Base-by-base conservation (phyloP, 1,284 basidiomycete species). In the Cutaneotrichosporon sp. region DNA sequence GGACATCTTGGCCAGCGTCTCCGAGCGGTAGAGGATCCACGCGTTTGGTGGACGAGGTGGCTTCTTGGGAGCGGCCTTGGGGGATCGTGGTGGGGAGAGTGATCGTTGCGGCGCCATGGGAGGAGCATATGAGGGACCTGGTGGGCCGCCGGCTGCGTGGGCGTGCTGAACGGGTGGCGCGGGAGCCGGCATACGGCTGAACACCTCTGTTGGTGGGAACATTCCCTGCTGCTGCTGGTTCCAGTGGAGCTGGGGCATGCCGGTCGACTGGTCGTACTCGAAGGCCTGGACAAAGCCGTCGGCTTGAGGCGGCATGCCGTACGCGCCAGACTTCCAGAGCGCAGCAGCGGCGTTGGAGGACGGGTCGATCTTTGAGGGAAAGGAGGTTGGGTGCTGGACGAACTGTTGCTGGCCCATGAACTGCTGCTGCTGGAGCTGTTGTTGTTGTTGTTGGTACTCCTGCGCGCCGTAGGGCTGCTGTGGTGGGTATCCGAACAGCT, bases 1-100 rank as follows among this genome's bases (percentile, higher is more conserved):
- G 6, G 45, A 51, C 18, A 65, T 49, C 47, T 56, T 58, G 13
- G 46, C 33, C 58, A 86, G 82, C 72, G 85, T 87, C 67, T 87
- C 84, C 2, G 88, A 87, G 46, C 92, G 87, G 75, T 92, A 97
- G n/a, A 95, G 71, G 64, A 97, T 95, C 91, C 91, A 95, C 0
- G 92, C 88, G 75, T 95, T 95, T 18, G 88, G 87, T 2, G 93
- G 93, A 0, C 92, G 85, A 29, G 64, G 60, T 5, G 56, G 51
- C 34, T 65, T 65, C 11, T 45, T 45, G 34, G 42, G 31, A 6
- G 51, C 51, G 3, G 50, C 24, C 25, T 57, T 50, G 16, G 54
- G 42, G 6, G 56, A 36, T 20, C 31, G 13, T n/a, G 45, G 46
- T 27, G 47, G 47, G 25, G 47, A 50, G 3, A 29, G 4, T 8